Base-by-base conservation (phyloP, 1,284 basidiomycete species). In the Fomitopsis palustris region DNA sequence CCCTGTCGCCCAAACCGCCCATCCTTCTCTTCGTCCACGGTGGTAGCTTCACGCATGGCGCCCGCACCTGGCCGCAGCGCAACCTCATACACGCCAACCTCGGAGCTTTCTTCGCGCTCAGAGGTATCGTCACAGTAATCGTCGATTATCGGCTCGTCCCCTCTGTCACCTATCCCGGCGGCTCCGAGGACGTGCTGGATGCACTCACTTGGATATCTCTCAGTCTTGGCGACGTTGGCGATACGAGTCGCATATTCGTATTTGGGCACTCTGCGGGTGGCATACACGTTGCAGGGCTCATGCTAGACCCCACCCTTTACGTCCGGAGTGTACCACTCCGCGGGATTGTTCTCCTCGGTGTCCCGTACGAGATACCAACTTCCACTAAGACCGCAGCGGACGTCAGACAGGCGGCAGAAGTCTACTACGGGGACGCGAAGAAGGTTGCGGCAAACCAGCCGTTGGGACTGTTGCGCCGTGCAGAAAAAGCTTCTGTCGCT, bases 141-240 rank as follows among this genome's bases (percentile, higher is more conserved):
- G 27, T 43, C 29, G 55, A 56, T 35, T 56, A 56, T 39, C 55
- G 45, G 3, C 45, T 56, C 45, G 55, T 56, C 33, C 55, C 55
- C 17, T 17, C n/a, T 12, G 45, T 41, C 5, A 37, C 35, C 25
- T 51, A 21, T 27, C 45, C 55, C 16, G 37, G 45, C 3, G 55
- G 55, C 4, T 56, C 55, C 27, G 12, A 56, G 33, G 55, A 56
- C 55, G 55, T 56, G 9, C 29, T 19, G 25, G 55, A 56, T 23
- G 55, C 55, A 9, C 21, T 51, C 8, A 25, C 37, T 17, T 56
- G 55, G 55, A 33, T 51, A 10, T 23, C 27, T 17, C 19, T 21
- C 19, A 27, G 51, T 21, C 45, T 56, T 4, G 10, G 35, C 33
- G 45, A n/a, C 27, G 35, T 27, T 21, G 54, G 29, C n/a, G 54